A percentile compares a stretch with the other conserved stretches of the same genome.
Conservation (phyloP, 1,284 basidiomycete genomes). For the Phlebopus sp. region DNA sequence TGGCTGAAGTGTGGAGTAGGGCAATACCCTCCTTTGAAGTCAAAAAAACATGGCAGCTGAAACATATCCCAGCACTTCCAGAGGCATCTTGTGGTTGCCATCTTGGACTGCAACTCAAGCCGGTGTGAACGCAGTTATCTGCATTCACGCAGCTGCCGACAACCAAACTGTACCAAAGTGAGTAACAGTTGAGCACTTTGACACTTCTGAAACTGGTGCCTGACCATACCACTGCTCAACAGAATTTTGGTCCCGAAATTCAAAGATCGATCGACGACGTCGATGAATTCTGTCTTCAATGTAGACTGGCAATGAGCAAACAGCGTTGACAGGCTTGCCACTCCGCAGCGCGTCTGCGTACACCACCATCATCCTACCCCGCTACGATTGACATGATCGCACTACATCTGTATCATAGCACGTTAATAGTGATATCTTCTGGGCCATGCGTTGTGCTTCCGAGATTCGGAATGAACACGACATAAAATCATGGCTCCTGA, state of each 20-base stretch:
- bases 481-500: not conserved
- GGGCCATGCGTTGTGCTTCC: slow-evolving; percentile 8
- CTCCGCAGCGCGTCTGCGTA: not conserved
- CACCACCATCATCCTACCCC: slow-evolving; percentile 1
- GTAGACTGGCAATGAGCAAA: slow-evolving; percentile 43
- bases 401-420: slow-evolving; percentile 29
- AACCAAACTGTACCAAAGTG: slow-evolving; percentile 51
- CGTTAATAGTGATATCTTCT: slow-evolving; percentile 19
- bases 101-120: slow-evolving; percentile 62
- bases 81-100: slow-evolving; percentile 63
- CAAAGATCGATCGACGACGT: slow-evolving; percentile 54
- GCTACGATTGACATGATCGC: slow-evolving; percentile 21
- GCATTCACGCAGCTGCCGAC: slow-evolving; percentile 55
- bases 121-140: slow-evolving; percentile 62
- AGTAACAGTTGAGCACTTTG: slow-evolving; percentile 19
- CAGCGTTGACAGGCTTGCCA: slow-evolving; percentile 17
- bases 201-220: slow-evolving; percentile 9
- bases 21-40: slow-evolving; percentile 16
- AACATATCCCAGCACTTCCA: slow-evolving; percentile 59
- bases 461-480: not conserved
- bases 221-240: slow-evolving; percentile 13
- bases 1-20: slow-evolving; percentile 67
- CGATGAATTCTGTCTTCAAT: slow-evolving; percentile 55
- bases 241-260: slow-evolving; percentile 56
- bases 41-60: slow-evolving; percentile 6